Percentiles rank a stretch among this genome's conserved stretches.
These are phyloP conservation scores for Magnusiomyces paraingens DNA, from an alignment of 1,139 yeast species.

Conservation along the genomic window DNA sequence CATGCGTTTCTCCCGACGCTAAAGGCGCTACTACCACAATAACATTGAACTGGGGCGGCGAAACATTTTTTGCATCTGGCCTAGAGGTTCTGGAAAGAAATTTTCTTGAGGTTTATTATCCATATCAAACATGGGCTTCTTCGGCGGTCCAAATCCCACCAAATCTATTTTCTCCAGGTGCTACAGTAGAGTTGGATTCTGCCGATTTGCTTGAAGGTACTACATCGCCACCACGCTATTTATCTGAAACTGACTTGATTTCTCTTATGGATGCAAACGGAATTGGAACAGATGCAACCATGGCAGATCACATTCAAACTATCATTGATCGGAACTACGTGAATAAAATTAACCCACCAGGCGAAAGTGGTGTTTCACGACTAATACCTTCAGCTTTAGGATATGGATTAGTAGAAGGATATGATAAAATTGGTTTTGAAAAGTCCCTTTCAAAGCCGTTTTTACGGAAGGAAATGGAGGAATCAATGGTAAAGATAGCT, in stretches of 20 bases:
- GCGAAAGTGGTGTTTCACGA: conserved; percentile 17
- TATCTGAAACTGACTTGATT: conserved; percentile 90
- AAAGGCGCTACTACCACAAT: conserved; percentile 64
- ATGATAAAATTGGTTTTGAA: conserved; percentile 66
- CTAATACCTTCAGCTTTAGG: conserved; percentile 81
- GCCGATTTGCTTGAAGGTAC: conserved; percentile 65
- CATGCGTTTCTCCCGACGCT: conserved; percentile 90
- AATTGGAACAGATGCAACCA: conserved; percentile 98
- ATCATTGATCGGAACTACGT: conserved; percentile 64
- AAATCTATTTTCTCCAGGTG: conserved; percentile 46
- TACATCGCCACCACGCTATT: conserved; percentile 71
- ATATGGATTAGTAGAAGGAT: conserved; percentile 81
- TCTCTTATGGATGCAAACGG: conserved; percentile 95
- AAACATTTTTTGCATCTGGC: conserved; percentile 64
- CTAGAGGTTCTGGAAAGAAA: conserved; percentile 64
- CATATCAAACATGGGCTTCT: conserved; percentile 72
- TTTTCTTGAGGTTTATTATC: conserved; percentile 65
- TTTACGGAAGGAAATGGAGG: conserved; percentile 70
- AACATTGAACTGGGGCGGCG: conserved; percentile 70
- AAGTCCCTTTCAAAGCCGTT: conserved; percentile 85
- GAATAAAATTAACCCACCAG: neutral
- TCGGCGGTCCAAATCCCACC: conserved; percentile 54
- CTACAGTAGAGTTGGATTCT: conserved; percentile 45
- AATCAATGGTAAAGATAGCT: conserved; percentile 58
- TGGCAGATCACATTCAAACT: conserved; percentile 94